These are phyloP conservation scores for Verticillium klebahnii DNA, from an alignment of 2,329 filamentous ascomycete species.

Conservation along the genomic window DNA sequence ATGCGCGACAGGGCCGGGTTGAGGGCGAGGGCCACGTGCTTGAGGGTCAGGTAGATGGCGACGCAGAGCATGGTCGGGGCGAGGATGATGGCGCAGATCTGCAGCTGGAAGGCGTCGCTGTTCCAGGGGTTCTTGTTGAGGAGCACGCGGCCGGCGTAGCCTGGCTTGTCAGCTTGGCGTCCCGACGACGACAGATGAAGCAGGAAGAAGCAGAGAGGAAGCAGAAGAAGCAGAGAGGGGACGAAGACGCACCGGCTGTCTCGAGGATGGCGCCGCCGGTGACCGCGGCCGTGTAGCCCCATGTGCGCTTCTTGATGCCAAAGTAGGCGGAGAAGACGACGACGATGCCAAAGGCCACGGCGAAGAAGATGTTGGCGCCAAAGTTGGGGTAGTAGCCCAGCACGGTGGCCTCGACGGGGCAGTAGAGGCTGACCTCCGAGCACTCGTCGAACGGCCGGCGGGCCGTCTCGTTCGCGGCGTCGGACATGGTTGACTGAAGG, in stretches of 20 bases:
- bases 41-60: constrained; percentile 60
- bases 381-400: constrained; percentile 53
- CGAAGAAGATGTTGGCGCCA: constrained; percentile 52
- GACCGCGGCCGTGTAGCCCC: constrained; percentile 48
- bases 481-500: background rate
- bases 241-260: constrained; percentile 34
- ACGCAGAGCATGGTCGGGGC: constrained; percentile 58
- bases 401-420: constrained; percentile 48
- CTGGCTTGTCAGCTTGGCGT: constrained; percentile 20
- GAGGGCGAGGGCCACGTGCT: constrained; percentile 49
- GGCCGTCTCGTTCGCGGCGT: background rate
- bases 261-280: constrained; percentile 46
- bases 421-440: constrained; percentile 33
- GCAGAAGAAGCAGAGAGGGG: background rate
- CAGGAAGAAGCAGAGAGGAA: background rate
- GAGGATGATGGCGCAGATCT: constrained; percentile 56
- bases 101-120: constrained; percentile 48
- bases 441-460: constrained; percentile 20
- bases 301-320: constrained; percentile 48
- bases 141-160: constrained; percentile 48
- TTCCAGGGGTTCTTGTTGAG: constrained; percentile 52
- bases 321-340: constrained; percentile 34
- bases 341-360: constrained; percentile 41
- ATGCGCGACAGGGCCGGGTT: constrained; percentile 46
- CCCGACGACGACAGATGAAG: background rate